Base-by-base conservation (phyloP, 257 asterid species). In the Solanum bulbocastanum region DNA sequence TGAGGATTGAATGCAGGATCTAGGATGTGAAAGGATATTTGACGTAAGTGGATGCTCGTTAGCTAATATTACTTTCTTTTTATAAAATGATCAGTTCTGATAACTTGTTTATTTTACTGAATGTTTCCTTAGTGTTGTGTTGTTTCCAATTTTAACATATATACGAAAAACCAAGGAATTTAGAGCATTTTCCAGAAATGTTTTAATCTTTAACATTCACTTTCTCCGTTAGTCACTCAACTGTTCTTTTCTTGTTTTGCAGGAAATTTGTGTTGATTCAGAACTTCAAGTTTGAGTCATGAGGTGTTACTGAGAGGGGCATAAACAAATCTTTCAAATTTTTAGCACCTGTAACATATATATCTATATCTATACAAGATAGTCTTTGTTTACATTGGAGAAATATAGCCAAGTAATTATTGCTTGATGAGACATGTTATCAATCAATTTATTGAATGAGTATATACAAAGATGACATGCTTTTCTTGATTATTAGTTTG, bases 1-100 rank as follows among this genome's bases (percentile, higher is more conserved):
- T 87, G 87, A 89, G 94, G 91, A 83, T 92, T 93, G 5, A 75
- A 86, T 30, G 30, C 30, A 30, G 30, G 30, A 30, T 30, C 30
- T 30, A 30, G 30, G 30, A 30, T 92, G 18, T 89, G 90, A 90
- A 87, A 78, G 79, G 13, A 27, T 74, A 30, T 56, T 27, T 69
- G 23, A n/a, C 4, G 36, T 40, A n/a, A 6, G 60, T 76, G 14
- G 15, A 37, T 14, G 15, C 16, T 73, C 83, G 12, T 75, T 37
- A 5, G 46, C 46, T 40, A 40, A 40, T 40, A 40, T 40, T 37
- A 37, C 9, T 37, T 37, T 37, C 40, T 37, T 37, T 37, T 6
- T 37, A 37, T 37, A 37, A 1, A 37, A 7, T 3, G 35, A 33
- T 33, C 3, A 3, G 3, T 33, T 33, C 35, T 30, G 30, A 2